Base-by-base conservation (phyloP, 192 early-diverging fungal genomes). In the Gaertneriomyces semiglobifer region DNA sequence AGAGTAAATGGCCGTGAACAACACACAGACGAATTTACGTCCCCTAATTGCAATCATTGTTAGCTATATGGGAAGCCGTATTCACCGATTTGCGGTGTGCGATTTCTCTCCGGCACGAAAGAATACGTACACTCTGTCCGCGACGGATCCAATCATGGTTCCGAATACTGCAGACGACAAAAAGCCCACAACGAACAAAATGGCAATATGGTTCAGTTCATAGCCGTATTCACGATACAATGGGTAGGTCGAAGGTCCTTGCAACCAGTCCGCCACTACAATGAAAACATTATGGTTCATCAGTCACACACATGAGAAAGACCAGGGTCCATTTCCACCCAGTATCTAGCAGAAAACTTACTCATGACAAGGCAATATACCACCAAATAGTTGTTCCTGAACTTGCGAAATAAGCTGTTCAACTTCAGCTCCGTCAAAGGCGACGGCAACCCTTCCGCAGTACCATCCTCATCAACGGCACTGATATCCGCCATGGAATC, bases 171-270 rank as follows among this genome's bases (percentile, higher is more conserved):
- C 89, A 44, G 86, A 78, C 8, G 83, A 83, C 39, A 88, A 64
- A 65, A 92, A 92, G 16, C 90, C 90, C 9, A 81, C 82, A 19
- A 92, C 79, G 66, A 88, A 90, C 44, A 92, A 67, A 38, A 85
- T 66, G 7, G 84, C 88, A 63, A 91, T 90, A 4, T 82, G 66
- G 20, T 70, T 68, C 48, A 89, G 76, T 1, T 66, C 53, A 66
- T 82, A 86, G 20, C 78, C 78, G 60, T 89, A 85, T 1, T 64
- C 74, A 48, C 78, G 71, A 62, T 92, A 92, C 48, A 91, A 58
- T 16, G 80, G 79, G 61, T 89, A 91, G 9, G 84, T 59, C 62
- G 90, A 88, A 6, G 89, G 69, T 6, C 74, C 74, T 42, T 76
- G 74, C 18, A 76, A 66, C 74, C 74, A 76, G 66, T 76, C 74